These are phyloP conservation scores for Myriosclerotinia curreyana DNA, from an alignment of 2,329 filamentous ascomycete species.

Conservation along the genomic window DNA sequence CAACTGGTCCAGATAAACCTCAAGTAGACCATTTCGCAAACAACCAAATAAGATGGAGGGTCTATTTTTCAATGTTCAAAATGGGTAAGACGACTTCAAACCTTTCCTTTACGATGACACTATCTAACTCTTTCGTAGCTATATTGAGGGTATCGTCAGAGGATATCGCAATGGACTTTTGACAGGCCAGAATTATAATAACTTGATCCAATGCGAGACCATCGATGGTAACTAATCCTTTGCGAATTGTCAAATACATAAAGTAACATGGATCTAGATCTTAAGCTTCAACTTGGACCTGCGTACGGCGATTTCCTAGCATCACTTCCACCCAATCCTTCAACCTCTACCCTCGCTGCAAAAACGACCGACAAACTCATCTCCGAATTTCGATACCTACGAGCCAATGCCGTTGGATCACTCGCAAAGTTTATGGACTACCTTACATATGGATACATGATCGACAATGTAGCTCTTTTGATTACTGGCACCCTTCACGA, in stretches of 20 bases:
- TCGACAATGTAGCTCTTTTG: conserved; percentile 96
- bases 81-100: conserved; percentile 58
- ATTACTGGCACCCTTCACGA: conserved; percentile 98
- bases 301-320: conserved; percentile 97
- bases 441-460: conserved; percentile 99
- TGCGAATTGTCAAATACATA: not conserved
- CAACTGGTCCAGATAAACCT: conserved; percentile 21
- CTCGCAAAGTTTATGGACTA: conserved; percentile 97
- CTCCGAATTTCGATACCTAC: conserved; percentile 92
- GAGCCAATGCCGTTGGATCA: conserved; percentile 87
- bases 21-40: conserved; percentile 18
- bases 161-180: conserved; percentile 94
- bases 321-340: conserved; percentile 90
- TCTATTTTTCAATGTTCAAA: conserved; percentile 90
- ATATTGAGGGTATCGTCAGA: conserved; percentile 94
- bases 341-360: conserved; percentile 87
- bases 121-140: conserved; percentile 54
- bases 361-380: conserved; percentile 98
- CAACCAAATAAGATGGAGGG: conserved; percentile 68
- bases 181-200: conserved; percentile 86
- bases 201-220: conserved; percentile 95
- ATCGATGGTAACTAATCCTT: conserved; percentile 70
- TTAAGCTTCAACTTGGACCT: conserved; percentile 95
- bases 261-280: conserved; percentile 56
- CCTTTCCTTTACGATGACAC: conserved; percentile 20